Base-by-base conservation (phyloP, 345 rosid genomes). In the Alliaria petiolata region DNA sequence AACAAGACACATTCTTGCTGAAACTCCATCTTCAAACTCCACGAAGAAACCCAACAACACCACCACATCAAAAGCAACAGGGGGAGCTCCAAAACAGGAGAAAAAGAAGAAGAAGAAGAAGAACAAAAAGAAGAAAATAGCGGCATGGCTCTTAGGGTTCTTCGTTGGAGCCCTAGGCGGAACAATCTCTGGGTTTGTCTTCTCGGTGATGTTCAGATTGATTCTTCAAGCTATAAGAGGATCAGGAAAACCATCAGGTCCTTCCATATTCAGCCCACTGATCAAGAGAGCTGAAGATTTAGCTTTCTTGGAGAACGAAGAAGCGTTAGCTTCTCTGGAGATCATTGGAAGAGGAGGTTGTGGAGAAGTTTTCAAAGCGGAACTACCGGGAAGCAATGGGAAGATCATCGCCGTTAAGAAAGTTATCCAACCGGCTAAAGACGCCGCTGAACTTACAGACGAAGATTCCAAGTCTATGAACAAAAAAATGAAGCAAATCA, bases 301-400 rank as follows among this genome's bases (percentile, higher is more conserved):
- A 65, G 87, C 93, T 62, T 93, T 93, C 85, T 72, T 93, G 69
- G 95, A 86, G 69, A 84, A 88, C 81, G 97, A 89, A 8, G 95
- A 81, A 3, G 81, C 81, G 1, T 30, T 93, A 25, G 69, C 83
- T 13, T 71, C 82, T 7, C 63, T 87, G 36, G 85, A 81, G 40
- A 19, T 85, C 63, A 87, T 93, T 5, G 98, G 97, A 57, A 73
- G n/a, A 68, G 98, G 98, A 43, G 97, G 95, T 2, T 91, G 97
- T 39, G 99, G 98, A 71, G 88, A 87, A 77, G 98, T 93, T 39
- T 93, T 78, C 76, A 93, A 75, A 78, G 87, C 96, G 4, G 87
- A 82, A 77, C 74, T 93, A 57, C 96, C 92, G 0, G 88, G 82
- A 52, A 87, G 95, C 67, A 60, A 75, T 30, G 96, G 96, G 2